phyloP scores from a whole-genome alignment of 768 basidiomycete genomes.

The Tylopilus subfusipes region DNA sequence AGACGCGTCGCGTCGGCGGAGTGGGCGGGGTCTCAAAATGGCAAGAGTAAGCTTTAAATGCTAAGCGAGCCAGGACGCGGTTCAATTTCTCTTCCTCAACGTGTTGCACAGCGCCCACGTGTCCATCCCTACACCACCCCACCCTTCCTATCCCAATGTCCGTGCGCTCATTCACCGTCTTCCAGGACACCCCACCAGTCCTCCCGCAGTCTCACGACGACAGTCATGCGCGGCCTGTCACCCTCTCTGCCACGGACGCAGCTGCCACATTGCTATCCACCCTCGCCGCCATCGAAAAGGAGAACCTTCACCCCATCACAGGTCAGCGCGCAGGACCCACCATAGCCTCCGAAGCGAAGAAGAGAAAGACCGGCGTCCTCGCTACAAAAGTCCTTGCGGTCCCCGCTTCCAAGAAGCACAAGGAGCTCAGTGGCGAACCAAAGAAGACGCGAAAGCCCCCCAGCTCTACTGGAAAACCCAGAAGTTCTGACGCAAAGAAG shows the following conservation, averaged over 20 bases:
- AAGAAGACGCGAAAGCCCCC: slow-evolving; percentile 61
- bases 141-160: slow-evolving; percentile 40
- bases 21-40: slow-evolving; percentile 33
- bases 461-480: slow-evolving; percentile 22
- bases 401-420: slow-evolving; percentile 40
- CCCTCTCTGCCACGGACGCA: slow-evolving; percentile 19
- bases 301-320: slow-evolving; percentile 74
- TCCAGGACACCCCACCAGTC: slow-evolving; percentile 51
- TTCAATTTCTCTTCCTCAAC: slow-evolving; percentile 28
- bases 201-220: slow-evolving; percentile 30
- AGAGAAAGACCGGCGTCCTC: slow-evolving; percentile 61
- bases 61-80: slow-evolving; percentile 24
- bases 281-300: slow-evolving; percentile 57
- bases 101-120: slow-evolving; percentile 32
- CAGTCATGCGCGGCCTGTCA: slow-evolving; percentile 21
- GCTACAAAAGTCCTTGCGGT: slow-evolving; percentile 46
- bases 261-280: slow-evolving; percentile 36
- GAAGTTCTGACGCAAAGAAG: slow-evolving; percentile 38
- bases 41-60: slow-evolving; percentile 28
- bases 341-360: slow-evolving; percentile 43
- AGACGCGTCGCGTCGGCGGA: slow-evolving; percentile 35
- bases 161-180: slow-evolving; percentile 58
- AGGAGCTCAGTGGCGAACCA: slow-evolving; percentile 41
- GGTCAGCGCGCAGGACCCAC: slow-evolving; percentile 53
- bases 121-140: slow-evolving; percentile 1